Evolutionary conservation across 768 basidiomycete genomes (phyloP).

Genomic region (Mrakia blollopis): DNA sequence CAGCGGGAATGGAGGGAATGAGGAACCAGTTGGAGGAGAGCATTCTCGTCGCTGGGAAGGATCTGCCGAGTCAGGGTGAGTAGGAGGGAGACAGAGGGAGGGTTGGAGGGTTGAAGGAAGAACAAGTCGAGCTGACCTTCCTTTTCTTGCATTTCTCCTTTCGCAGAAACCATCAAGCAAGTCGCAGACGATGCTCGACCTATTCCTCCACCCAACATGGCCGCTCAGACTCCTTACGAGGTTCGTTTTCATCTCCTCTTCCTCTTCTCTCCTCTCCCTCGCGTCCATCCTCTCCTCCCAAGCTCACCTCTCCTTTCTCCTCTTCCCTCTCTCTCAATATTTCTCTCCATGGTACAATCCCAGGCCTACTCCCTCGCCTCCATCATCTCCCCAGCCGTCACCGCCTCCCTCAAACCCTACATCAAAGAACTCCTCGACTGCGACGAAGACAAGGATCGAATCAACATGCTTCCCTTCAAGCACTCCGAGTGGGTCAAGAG

Average conservation of each 20-base stretch:
- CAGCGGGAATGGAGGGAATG: conserved; percentile 77
- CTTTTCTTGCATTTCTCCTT: conserved; percentile 10
- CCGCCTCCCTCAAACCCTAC: conserved; percentile 22
- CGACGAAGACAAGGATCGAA: conserved; percentile 53
- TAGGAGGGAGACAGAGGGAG: neutral
- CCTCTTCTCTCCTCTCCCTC: neutral
- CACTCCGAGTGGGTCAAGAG: conserved; percentile 37
- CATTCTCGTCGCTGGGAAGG: conserved; percentile 67
- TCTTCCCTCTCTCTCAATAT: conserved; percentile 7
- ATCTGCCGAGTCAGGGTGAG: conserved; percentile 64
- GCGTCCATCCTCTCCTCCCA: neutral
- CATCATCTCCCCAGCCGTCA: conserved; percentile 71
- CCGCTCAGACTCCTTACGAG: conserved; percentile 65
- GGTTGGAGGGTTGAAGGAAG: neutral
- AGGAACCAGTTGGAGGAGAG: conserved; percentile 74
- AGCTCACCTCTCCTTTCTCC: neutral
- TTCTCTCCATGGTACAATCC: neutral
- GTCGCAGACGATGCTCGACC: conserved; percentile 51
- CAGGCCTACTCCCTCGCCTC: conserved; percentile 50
- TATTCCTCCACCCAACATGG: conserved; percentile 67
- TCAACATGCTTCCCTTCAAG: conserved; percentile 27
- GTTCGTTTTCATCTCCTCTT: conserved; percentile 35
- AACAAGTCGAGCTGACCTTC: neutral
- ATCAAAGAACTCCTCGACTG: conserved; percentile 49
- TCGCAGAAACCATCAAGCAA: conserved; percentile 28